These are phyloP conservation scores for Kurtzmaniella cleridarum DNA, from an alignment of 805 yeast species.

Conservation along the genomic window DNA sequence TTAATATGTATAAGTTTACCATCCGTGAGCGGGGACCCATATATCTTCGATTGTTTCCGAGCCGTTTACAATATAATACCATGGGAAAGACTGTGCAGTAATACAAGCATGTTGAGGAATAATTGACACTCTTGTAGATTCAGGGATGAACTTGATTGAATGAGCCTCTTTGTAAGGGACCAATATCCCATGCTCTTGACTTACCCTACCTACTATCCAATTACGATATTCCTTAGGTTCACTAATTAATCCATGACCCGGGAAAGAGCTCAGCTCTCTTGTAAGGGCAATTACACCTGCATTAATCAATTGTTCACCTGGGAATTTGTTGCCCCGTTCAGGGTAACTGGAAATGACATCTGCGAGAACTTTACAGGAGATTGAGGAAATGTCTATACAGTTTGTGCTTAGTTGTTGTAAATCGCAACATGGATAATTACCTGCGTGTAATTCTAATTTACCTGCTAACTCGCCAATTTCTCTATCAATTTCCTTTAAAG, in stretches of 20 bases:
- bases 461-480: constrained; percentile 29
- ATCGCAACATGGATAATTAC: constrained; percentile 70
- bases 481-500: constrained; percentile 14
- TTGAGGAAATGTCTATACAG: constrained; percentile 55
- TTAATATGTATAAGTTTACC: constrained; percentile 12
- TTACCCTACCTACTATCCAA: constrained; percentile 64
- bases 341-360: constrained; percentile 54
- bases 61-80: constrained; percentile 49
- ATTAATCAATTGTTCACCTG: constrained; percentile 62
- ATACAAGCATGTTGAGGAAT: constrained; percentile 74
- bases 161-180: constrained; percentile 33
- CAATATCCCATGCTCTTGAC: constrained; percentile 78
- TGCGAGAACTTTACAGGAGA: constrained; percentile 55
- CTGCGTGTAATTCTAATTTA: constrained; percentile 70
- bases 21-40: constrained; percentile 62
- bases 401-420: constrained; percentile 73
- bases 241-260: constrained; percentile 54
- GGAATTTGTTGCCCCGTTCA: constrained; percentile 41
- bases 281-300: constrained; percentile 71
- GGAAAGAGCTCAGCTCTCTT: constrained; percentile 54
- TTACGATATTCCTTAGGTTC: constrained; percentile 38
- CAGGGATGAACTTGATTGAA: constrained; percentile 37
- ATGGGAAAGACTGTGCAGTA: constrained; percentile 56
- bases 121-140: constrained; percentile 51
- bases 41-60: constrained; percentile 47